Percentiles rank a stretch among this genome's conserved stretches.
These are phyloP conservation scores for Penicillium sclerotigenum DNA, from an alignment of 2,329 filamentous ascomycete genomes.

Conservation along the genomic window DNA sequence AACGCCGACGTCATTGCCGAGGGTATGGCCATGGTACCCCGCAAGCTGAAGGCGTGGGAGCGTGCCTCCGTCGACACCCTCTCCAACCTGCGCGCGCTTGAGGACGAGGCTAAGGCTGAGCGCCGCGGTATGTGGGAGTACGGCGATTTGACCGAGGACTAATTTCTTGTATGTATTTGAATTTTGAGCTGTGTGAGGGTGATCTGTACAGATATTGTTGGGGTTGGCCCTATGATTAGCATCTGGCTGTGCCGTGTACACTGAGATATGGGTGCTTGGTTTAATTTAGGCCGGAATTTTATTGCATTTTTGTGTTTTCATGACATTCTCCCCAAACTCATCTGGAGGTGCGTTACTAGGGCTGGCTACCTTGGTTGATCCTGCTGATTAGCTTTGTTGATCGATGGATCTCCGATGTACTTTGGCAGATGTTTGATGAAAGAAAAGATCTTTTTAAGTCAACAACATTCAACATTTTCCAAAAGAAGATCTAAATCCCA, in stretches of 20 bases:
- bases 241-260: not conserved
- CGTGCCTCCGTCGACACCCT: slow-evolving; percentile 69
- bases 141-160: slow-evolving; percentile 90
- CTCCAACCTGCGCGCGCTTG: slow-evolving; percentile 67
- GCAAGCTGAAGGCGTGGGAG: slow-evolving; percentile 91
- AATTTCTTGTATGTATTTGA: slow-evolving; percentile 27
- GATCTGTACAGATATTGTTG: slow-evolving; percentile 20
- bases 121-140: slow-evolving; percentile 97
- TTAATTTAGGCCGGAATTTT: not conserved
- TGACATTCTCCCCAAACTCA: not conserved
- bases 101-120: slow-evolving; percentile 74
- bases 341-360: not conserved
- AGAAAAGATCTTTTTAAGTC: not conserved
- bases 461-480: not conserved
- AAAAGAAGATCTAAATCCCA: not conserved
- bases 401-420: not conserved
- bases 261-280: not conserved
- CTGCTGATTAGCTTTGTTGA: slow-evolving; percentile 1
- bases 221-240: slow-evolving; percentile 7
- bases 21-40: slow-evolving; percentile 85
- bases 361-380: not conserved
- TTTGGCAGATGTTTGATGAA: not conserved
- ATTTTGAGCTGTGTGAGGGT: slow-evolving; percentile 5
- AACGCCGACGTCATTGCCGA: slow-evolving; percentile 83
- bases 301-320: slow-evolving; percentile 1